Conservation (phyloP, 495 filamentous ascomycete species). For the Neurospora tetraspora region DNA sequence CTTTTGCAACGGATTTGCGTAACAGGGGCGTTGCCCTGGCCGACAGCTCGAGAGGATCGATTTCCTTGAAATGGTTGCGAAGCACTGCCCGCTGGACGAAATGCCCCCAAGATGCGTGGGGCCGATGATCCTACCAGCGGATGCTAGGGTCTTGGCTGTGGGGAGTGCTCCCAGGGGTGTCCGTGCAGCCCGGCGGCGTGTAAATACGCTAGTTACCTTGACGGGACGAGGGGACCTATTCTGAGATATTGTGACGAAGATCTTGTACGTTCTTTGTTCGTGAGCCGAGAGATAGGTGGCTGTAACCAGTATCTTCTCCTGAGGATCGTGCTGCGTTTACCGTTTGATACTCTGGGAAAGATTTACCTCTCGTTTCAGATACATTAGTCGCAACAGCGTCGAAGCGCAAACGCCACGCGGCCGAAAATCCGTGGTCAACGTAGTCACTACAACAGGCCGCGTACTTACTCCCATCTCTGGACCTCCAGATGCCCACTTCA, state of each 20-base stretch:
- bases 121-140: background rate
- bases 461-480: background rate
- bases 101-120: background rate
- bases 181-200: background rate
- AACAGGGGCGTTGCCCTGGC: background rate
- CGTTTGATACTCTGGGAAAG: background rate
- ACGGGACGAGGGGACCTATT: background rate
- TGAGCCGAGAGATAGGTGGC: background rate
- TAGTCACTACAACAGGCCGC: background rate
- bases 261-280: background rate
- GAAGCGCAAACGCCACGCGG: background rate
- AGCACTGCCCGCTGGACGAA: background rate
- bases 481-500: background rate
- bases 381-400: background rate
- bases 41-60: background rate
- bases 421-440: background rate
- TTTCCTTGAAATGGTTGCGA: background rate
- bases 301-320: background rate
- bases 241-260: background rate
- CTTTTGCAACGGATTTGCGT: background rate
- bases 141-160: background rate
- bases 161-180: background rate
- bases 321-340: background rate
- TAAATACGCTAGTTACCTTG: background rate
- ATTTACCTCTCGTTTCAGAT: background rate